These are phyloP conservation scores for Colletotrichum neosansevieriae DNA, from an alignment of 2,329 filamentous ascomycete species.

Conservation along the genomic window DNA sequence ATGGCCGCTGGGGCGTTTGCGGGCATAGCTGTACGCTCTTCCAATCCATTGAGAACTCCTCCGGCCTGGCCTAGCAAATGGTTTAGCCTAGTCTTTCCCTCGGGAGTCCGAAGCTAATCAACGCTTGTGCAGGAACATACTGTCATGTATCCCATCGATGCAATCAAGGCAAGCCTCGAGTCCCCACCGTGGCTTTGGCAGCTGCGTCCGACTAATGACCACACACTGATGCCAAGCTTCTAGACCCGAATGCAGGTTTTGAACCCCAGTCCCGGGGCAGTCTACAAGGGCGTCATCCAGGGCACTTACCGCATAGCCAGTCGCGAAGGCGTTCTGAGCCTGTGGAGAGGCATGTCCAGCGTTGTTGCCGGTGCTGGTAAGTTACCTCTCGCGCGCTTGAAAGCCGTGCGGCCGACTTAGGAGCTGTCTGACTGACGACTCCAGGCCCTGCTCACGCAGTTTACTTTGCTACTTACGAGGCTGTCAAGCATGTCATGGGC, in stretches of 20 bases:
- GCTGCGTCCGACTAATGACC: conserved; percentile 2
- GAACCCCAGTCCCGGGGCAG: conserved; percentile 81
- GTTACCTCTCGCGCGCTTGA: conserved; percentile 44
- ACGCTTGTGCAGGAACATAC: conserved; percentile 83
- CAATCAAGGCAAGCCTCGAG: conserved; percentile 82
- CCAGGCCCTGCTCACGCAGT: conserved; percentile 95
- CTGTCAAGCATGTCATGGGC: conserved; percentile 95
- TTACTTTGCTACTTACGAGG: conserved; percentile 98
- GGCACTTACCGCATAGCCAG: conserved; percentile 93
- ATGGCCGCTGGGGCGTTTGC: conserved; percentile 97
- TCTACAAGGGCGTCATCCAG: conserved; percentile 91
- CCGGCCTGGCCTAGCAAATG: not conserved
- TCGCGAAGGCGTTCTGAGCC: conserved; percentile 87
- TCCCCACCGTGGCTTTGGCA: not conserved
- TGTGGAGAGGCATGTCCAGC: conserved; percentile 97
- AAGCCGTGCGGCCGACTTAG: not conserved
- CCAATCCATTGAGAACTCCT: not conserved
- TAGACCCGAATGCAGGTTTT: conserved; percentile 99
- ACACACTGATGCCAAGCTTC: conserved; percentile 42
- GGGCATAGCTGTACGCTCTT: conserved; percentile 83
- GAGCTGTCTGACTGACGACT: conserved; percentile 5
- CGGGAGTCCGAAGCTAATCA: conserved; percentile 38
- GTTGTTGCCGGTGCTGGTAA: conserved; percentile 94
- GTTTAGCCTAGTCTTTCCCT: not conserved
- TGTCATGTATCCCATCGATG: conserved; percentile 98